A percentile compares a stretch with the other conserved stretches of the same genome.
phyloP scores from a whole-genome alignment of 148 eudicot species.

The Pharnaceum exiguum region DNA sequence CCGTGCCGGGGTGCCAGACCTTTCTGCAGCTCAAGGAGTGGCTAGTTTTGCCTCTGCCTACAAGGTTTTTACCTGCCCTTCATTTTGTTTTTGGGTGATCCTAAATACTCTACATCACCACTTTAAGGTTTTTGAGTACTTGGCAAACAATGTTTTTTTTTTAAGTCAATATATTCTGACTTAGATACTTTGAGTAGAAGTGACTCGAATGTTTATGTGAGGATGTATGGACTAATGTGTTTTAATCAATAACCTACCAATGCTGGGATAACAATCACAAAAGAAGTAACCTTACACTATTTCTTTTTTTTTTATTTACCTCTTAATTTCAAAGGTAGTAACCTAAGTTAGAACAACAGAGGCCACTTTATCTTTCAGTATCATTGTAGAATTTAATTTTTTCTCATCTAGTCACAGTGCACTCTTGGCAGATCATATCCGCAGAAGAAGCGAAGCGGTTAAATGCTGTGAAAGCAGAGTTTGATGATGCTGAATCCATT shows the following conservation, averaged over 20 bases:
- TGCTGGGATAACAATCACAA: too few species aligned
- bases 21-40: conserved; percentile 76
- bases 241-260: too few species aligned
- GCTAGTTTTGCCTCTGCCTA: conserved; percentile 74
- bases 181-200: too few species aligned
- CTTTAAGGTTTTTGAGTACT: too few species aligned
- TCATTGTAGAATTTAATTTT: background rate
- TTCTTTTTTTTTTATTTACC: too few species aligned
- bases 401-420: background rate
- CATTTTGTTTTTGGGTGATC: background rate
- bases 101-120: too few species aligned
- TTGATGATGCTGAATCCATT: conserved; percentile 65
- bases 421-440: conserved; percentile 67
- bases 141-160: too few species aligned
- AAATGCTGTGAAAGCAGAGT: conserved; percentile 80
- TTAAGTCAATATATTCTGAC: too few species aligned
- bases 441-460: conserved; percentile 77
- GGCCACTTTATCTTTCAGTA: background rate
- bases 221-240: too few species aligned
- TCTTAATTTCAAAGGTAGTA: too few species aligned
- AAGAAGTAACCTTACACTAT: too few species aligned
- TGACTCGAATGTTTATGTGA: too few species aligned
- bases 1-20: conserved; percentile 89
- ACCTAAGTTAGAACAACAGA: background rate
- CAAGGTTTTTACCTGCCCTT: conserved; percentile 42